These are phyloP conservation scores for Diaporthe nobilis DNA, from an alignment of 2,329 filamentous ascomycete genomes.

Conservation along the genomic window DNA sequence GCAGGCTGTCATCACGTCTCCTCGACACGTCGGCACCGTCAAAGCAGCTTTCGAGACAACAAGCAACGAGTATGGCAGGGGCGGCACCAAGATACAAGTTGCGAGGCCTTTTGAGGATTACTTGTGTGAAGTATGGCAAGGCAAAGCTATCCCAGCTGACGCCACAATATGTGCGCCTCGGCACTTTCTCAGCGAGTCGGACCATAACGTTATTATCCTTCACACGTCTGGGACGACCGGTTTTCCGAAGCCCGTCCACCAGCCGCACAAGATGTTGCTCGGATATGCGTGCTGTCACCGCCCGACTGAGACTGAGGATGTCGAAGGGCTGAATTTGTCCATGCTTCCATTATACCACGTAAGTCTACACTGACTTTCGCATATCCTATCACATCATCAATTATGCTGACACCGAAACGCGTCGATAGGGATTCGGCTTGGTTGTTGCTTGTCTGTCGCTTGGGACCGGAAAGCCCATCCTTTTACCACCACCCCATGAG, in stretches of 20 bases:
- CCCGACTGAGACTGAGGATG: neutral
- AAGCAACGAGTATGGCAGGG: neutral
- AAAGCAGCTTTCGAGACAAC: neutral
- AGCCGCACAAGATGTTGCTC: constrained; percentile 15
- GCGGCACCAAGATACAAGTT: neutral
- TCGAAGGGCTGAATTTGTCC: neutral
- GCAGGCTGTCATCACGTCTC: neutral
- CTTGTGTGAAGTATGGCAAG: neutral
- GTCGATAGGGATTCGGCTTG: constrained; percentile 5
- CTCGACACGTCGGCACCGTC: neutral
- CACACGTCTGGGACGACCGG: constrained; percentile 21
- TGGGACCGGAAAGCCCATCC: neutral
- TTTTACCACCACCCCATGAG: neutral
- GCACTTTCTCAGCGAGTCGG: neutral
- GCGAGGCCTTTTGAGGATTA: neutral
- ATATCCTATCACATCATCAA: neutral
- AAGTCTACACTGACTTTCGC: neutral
- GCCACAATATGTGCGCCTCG: neutral
- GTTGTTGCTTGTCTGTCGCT: neutral
- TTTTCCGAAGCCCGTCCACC: neutral
- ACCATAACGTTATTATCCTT: neutral
- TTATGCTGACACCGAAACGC: neutral
- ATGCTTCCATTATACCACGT: constrained; percentile 21
- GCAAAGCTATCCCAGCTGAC: neutral
- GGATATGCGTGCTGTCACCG: constrained; percentile 7